Percentiles rank a stretch among this genome's conserved stretches.
Evolutionary conservation across 2,329 filamentous ascomycete species (phyloP).

Genomic region (Penicillium hordei): DNA sequence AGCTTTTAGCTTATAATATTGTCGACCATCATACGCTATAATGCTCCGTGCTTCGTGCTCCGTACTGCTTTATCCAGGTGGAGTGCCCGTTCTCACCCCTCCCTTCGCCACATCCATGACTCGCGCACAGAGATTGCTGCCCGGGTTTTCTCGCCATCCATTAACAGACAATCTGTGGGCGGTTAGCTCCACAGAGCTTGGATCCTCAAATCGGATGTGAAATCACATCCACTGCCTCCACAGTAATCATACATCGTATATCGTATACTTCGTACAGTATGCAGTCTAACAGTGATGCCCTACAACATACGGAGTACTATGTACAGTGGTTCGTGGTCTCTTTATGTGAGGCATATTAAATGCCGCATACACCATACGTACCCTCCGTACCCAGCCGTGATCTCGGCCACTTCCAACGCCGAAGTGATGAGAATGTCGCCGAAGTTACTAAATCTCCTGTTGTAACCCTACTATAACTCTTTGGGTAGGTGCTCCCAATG

Average conservation of each 20-base stretch:
- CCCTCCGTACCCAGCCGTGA: too few relatives aligned
- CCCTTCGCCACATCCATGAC: not conserved
- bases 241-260: not conserved
- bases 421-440: constrained; percentile 1
- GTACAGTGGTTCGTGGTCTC: not conserved
- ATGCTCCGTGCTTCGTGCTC: not conserved
- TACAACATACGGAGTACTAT: not conserved
- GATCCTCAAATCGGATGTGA: not conserved
- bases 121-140: not conserved
- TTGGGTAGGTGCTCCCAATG: not conserved
- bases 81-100: not conserved
- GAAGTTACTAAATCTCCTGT: not conserved
- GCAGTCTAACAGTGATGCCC: not conserved
- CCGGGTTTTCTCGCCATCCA: not conserved
- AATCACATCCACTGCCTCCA: not conserved
- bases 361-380: not conserved
- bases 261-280: not conserved
- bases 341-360: not conserved
- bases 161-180: not conserved
- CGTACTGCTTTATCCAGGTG: not conserved
- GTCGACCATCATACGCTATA: not conserved
- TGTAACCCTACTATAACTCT: constrained; percentile 1
- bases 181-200: not conserved
- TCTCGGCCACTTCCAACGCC: not conserved
- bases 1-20: not conserved